These are phyloP conservation scores for Cercis canadensis DNA, from an alignment of 306 rosid species.

Conservation along the genomic window DNA sequence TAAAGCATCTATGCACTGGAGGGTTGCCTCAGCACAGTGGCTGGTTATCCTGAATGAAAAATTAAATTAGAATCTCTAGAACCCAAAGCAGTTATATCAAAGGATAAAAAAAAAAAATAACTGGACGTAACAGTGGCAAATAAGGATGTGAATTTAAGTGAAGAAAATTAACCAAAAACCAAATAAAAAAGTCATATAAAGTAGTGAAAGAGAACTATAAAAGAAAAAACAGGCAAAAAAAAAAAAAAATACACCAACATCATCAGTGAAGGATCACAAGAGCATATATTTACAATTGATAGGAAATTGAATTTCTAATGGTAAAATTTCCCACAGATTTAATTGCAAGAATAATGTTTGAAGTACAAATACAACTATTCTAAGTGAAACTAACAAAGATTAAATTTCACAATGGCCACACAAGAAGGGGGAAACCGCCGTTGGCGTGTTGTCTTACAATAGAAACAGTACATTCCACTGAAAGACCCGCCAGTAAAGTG, in stretches of 20 bases:
- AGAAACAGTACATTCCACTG: constrained; percentile 96
- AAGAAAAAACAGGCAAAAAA: background rate
- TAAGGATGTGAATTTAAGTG: constrained; percentile 24
- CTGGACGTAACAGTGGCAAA: constrained; percentile 32
- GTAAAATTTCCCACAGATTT: constrained; percentile 46
- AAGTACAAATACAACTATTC: constrained; percentile 63
- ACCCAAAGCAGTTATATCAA: constrained; percentile 49
- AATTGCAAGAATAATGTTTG: constrained; percentile 54
- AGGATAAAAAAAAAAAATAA: constrained; percentile 38
- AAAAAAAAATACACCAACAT: constrained; percentile 25
- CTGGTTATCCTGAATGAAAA: constrained; percentile 88
- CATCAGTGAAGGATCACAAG: constrained; percentile 22
- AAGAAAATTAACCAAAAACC: constrained; percentile 22
- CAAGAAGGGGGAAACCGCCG: constrained; percentile 76
- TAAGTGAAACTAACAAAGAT: constrained; percentile 31
- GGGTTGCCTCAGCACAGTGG: constrained; percentile 89
- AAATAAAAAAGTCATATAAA: constrained; percentile 10
- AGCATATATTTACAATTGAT: constrained; percentile 20
- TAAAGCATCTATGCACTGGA: constrained; percentile 87
- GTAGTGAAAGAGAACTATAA: constrained; percentile 16
- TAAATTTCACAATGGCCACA: constrained; percentile 49
- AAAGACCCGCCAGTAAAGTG: constrained; percentile 80
- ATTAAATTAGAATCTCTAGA: constrained; percentile 80
- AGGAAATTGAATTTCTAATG: constrained; percentile 35
- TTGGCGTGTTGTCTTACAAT: constrained; percentile 98